Evolutionary conservation across 352 stramenopile genomes (phyloP).

Genomic region (Phytophthora boehmeriae): DNA sequence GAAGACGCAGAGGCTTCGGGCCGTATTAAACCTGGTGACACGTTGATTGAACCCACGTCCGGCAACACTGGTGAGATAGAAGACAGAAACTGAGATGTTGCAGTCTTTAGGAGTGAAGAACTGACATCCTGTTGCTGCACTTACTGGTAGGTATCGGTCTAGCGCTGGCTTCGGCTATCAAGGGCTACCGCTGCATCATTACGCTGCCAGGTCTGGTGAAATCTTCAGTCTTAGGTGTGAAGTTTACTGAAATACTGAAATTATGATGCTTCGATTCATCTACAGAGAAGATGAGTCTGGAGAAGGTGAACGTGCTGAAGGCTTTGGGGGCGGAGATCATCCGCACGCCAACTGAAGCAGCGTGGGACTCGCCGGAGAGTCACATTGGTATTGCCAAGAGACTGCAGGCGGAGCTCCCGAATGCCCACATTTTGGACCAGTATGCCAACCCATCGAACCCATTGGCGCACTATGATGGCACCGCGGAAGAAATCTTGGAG

Average conservation of each 20-base stretch:
- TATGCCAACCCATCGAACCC: conserved; percentile 96
- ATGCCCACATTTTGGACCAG: conserved; percentile 96
- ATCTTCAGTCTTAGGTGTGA: neutral
- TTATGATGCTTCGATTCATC: neutral
- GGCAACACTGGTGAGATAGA: conserved; percentile 94
- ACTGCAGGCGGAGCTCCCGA: conserved; percentile 92
- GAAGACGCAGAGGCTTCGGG: conserved; percentile 92
- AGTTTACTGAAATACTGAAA: neutral
- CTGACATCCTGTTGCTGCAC: neutral
- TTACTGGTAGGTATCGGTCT: conserved; percentile 89
- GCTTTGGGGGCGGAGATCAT: conserved; percentile 96
- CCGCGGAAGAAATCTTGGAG: conserved; percentile 93
- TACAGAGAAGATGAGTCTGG: conserved; percentile 95
- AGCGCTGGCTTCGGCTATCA: conserved; percentile 95
- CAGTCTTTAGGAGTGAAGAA: neutral
- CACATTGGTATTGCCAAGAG: conserved; percentile 94
- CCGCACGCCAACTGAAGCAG: conserved; percentile 94
- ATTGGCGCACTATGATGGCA: conserved; percentile 95
- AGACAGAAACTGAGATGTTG: neutral
- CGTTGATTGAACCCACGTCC: conserved; percentile 97
- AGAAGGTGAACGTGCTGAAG: conserved; percentile 96
- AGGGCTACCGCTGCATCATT: conserved; percentile 95
- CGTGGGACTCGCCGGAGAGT: conserved; percentile 94
- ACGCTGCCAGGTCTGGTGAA: conserved; percentile 59
- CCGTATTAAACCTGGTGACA: conserved; percentile 94